Base-by-base conservation (phyloP, 495 filamentous ascomycete species). In the Daldinia decipiens region DNA sequence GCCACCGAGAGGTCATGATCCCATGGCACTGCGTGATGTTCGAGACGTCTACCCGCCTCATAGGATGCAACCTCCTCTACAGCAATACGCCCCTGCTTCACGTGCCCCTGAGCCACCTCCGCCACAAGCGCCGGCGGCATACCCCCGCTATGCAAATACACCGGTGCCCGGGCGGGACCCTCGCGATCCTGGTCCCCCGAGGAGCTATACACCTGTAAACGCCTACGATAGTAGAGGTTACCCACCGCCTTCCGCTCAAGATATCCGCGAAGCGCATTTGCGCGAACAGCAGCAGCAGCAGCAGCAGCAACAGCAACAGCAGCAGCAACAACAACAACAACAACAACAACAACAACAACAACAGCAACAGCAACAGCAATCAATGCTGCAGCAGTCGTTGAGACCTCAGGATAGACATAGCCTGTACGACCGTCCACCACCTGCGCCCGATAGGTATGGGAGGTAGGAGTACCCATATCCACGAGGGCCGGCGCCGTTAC, bases 1-100 rank as follows among this genome's bases (percentile, higher is more conserved):
- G 17, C 76, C 79, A 12, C 74, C 75, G 12, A 79, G 81, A 55
- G 72, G 73, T 19, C 65, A 75, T 40, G 78, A 82, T 51, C 80
- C 81, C 26, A 71, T 76, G 70, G 65, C 69, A 12, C 65, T 79
- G 12, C 73, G 76, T 47, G 76, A 78, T 50, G 71, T 65, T 19
- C 73, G 72, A n/a, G 75, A 76, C 40, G 64, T 71, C 5, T 80
- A 82, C 39, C 76, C 76, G 1, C 74, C 67, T 59, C 74, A 69
- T 31, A 77, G 70, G 56, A 81, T 67, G 80, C 75, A 72, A 34
- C 60, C 65, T 19, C 53, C 67, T n/a, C 26, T 73, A 34, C 73
- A 69, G 40, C 64, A 72, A n/a, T 77, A 84, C n/a, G 61, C 77
- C 15, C 63, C 79, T 11, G 71, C 62, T 12, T 74, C 77, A 9